Conservation (phyloP, 805 yeast genomes). For the Saccharomycopsis amapae region DNA sequence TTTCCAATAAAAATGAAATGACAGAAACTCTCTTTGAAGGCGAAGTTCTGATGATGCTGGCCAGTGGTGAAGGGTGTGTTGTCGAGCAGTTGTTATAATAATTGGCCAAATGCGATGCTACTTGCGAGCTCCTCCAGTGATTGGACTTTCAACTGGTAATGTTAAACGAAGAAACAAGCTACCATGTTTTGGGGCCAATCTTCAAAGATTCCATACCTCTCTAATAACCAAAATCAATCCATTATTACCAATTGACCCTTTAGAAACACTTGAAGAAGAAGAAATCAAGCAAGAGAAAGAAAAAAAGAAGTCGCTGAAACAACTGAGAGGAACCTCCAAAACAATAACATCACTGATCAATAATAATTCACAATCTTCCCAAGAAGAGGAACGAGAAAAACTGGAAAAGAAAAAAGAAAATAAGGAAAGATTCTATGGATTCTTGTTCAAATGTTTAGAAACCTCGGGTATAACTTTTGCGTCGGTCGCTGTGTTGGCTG, state of each 20-base stretch:
- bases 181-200: too few species aligned
- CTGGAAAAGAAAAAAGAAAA: background rate
- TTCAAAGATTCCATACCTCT: conserved; percentile 2
- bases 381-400: background rate
- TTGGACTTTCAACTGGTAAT: too few species aligned
- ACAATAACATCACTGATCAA: background rate
- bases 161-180: too few species aligned
- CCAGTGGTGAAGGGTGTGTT: too few species aligned
- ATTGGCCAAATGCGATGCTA: too few species aligned
- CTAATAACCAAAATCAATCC: conserved; percentile 1
- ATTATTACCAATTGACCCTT: conserved; percentile 10
- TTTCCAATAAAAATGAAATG: too few species aligned
- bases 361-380: background rate
- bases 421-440: background rate
- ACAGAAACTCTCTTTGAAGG: too few species aligned
- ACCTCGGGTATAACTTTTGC: conserved; percentile 67
- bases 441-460: conserved; percentile 42
- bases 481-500: conserved; percentile 58
- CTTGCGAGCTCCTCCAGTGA: too few species aligned
- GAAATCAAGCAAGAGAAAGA: conserved; percentile 5
- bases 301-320: conserved; percentile 9
- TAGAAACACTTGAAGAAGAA: conserved; percentile 6
- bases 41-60: too few species aligned
- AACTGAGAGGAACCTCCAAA: background rate
- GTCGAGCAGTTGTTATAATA: too few species aligned